A percentile compares a stretch with the other conserved stretches of the same genome.
phyloP scores from a whole-genome alignment of 306 rosid genomes.

The Mimosa pudica region DNA sequence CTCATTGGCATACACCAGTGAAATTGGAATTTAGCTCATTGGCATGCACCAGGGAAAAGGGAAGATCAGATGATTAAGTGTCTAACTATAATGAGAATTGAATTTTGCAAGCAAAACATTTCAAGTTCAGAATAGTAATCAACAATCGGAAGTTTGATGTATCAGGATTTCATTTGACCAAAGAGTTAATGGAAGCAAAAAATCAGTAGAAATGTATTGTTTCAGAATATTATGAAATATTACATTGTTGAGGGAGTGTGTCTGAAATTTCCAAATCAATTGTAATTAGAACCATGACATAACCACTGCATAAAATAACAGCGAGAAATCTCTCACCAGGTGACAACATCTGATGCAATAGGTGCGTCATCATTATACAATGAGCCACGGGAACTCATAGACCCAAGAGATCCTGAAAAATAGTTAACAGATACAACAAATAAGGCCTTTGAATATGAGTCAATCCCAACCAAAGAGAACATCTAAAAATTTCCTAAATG shows the following conservation, averaged over 20 bases:
- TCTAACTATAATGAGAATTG: neutral
- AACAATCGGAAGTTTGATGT: neutral
- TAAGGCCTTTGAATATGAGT: constrained; percentile 18
- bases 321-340: constrained; percentile 62
- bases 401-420: constrained; percentile 85
- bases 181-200: neutral
- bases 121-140: neutral
- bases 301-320: constrained; percentile 20
- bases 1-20: constrained; percentile 20
- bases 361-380: constrained; percentile 55
- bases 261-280: neutral
- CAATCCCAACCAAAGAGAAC: constrained; percentile 16
- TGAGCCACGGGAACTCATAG: constrained; percentile 78
- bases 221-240: neutral
- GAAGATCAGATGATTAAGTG: neutral
- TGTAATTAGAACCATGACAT: neutral
- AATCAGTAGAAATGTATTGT: neutral
- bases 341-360: constrained; percentile 50
- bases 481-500: constrained; percentile 18
- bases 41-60: neutral
- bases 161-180: neutral
- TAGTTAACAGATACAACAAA: constrained; percentile 12
- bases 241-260: neutral
- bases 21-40: constrained; percentile 22
- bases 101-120: neutral